A percentile compares a stretch with the other conserved stretches of the same genome.
phyloP scores from a whole-genome alignment of 306 rosid species.

The Citrullus amarus region DNA sequence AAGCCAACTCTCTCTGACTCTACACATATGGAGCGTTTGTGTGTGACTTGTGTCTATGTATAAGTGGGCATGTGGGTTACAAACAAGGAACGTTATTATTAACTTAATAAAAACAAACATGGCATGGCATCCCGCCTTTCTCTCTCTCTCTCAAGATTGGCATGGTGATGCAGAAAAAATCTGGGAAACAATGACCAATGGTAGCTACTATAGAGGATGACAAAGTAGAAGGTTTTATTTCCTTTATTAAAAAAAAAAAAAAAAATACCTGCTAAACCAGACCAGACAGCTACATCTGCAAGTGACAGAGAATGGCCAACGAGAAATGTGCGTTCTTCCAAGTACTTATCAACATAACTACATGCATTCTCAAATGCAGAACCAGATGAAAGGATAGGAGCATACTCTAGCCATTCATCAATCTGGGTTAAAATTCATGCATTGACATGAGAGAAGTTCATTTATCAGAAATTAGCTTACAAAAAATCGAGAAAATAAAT shows the following conservation, averaged over 20 bases:
- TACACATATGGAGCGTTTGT: not conserved
- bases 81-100: not conserved
- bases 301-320: constrained; percentile 50
- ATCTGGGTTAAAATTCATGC: constrained; percentile 25
- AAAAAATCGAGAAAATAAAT: not conserved
- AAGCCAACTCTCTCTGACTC: not conserved
- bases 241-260: not conserved
- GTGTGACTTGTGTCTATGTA: not conserved
- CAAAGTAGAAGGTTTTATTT: not conserved
- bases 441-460: not conserved
- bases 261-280: constrained; percentile 65
- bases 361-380: constrained; percentile 78
- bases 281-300: constrained; percentile 85
- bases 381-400: constrained; percentile 55
- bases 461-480: not conserved
- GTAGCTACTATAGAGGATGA: not conserved
- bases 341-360: constrained; percentile 52
- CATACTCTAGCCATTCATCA: constrained; percentile 75
- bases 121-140: not conserved
- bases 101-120: not conserved
- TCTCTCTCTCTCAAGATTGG: not conserved
- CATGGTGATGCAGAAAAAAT: not conserved
- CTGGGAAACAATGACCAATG: not conserved
- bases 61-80: not conserved
- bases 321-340: constrained; percentile 47